phyloP scores from a whole-genome alignment of 1,139 yeast species.

The Diutina neorugosa region DNA sequence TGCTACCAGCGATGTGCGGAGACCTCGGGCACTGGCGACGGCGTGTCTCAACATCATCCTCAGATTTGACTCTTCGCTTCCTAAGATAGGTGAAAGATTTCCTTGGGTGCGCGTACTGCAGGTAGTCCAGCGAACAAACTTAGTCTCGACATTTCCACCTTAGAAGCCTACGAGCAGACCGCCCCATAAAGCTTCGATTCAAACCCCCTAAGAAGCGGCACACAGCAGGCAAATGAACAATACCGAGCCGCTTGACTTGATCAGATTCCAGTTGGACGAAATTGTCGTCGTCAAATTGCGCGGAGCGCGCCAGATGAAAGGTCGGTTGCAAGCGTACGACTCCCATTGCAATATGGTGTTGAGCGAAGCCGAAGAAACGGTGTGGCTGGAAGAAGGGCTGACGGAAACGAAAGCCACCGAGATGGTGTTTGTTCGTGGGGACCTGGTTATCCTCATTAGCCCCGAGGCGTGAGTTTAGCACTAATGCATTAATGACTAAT shows the following conservation, averaged over 20 bases:
- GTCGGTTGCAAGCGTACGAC: constrained; percentile 88
- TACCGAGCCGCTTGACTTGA: constrained; percentile 64
- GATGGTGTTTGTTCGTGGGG: constrained; percentile 94
- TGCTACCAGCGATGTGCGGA: background rate
- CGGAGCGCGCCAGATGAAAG: constrained; percentile 91
- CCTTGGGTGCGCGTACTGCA: constrained; percentile 1
- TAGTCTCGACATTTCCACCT: background rate
- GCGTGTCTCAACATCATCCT: background rate
- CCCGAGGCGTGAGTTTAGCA: constrained; percentile 12
- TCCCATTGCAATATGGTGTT: constrained; percentile 93
- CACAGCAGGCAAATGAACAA: background rate
- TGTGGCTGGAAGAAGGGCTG: constrained; percentile 38
- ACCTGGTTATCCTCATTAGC: constrained; percentile 76
- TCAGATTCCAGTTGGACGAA: constrained; percentile 82
- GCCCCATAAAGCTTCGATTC: too few species aligned
- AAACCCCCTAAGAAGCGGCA: too few species aligned
- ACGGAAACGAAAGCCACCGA: constrained; percentile 54
- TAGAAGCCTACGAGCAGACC: too few species aligned
- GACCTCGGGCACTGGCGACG: background rate
- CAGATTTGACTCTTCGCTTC: background rate
- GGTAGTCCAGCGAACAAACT: background rate
- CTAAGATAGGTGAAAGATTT: background rate
- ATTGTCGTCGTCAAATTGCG: constrained; percentile 78
- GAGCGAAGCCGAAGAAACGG: constrained; percentile 84
- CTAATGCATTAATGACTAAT: background rate